Evolutionary conservation across 2,329 filamentous ascomycete genomes (phyloP).

Genomic region (Dryadomyces quercus-mongolicae): DNA sequence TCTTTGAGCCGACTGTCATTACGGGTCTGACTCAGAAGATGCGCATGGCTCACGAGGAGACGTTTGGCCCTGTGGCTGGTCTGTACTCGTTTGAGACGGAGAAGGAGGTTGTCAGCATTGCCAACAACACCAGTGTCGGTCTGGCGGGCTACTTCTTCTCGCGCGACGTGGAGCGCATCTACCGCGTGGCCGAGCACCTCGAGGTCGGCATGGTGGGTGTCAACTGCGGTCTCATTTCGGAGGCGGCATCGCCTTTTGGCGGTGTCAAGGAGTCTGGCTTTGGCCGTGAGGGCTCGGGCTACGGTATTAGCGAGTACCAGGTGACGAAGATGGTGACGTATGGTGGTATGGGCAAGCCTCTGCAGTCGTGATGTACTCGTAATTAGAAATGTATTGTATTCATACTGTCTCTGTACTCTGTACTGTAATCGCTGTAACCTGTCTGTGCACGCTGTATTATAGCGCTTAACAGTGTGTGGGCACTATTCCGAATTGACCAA

Average conservation of each 20-base stretch:
- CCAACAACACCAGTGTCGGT: slow-evolving; percentile 75
- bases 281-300: slow-evolving; percentile 65
- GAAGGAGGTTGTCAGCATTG: slow-evolving; percentile 72
- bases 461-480: not conserved
- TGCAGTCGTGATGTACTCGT: slow-evolving; percentile 23
- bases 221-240: slow-evolving; percentile 59
- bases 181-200: slow-evolving; percentile 53
- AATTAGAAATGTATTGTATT: not conserved
- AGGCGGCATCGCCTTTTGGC: slow-evolving; percentile 53
- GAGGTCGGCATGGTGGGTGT: slow-evolving; percentile 84
- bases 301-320: slow-evolving; percentile 67
- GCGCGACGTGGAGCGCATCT: slow-evolving; percentile 44
- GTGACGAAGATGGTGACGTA: slow-evolving; percentile 56
- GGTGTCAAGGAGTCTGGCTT: slow-evolving; percentile 77
- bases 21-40: slow-evolving; percentile 78
- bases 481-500: not conserved
- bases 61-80: slow-evolving; percentile 86
- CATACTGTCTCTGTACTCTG: too few relatives aligned
- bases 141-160: slow-evolving; percentile 93
- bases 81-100: slow-evolving; percentile 83
- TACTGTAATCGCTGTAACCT: not conserved
- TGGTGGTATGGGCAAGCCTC: slow-evolving; percentile 42
- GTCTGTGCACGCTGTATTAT: not conserved
- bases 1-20: slow-evolving; percentile 82
- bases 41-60: slow-evolving; percentile 78